These are phyloP conservation scores for Panicum virgatum DNA, from an alignment of 202 grass and related monocot genomes.

Conservation along the genomic window DNA sequence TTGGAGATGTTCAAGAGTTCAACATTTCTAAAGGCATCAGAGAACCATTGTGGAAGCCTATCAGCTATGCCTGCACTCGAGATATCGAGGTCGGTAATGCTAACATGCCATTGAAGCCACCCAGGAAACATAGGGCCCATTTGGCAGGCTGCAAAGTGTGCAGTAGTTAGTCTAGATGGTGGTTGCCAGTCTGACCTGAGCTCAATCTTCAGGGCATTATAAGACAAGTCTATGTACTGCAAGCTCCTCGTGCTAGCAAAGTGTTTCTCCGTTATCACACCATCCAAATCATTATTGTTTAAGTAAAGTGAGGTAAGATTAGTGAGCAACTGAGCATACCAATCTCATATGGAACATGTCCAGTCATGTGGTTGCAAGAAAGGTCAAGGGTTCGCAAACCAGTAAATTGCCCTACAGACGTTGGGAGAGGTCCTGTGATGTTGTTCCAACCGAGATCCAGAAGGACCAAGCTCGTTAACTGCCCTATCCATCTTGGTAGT, in stretches of 20 bases:
- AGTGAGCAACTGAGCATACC: background rate
- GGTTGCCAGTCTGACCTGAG: background rate
- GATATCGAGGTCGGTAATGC: too few species aligned
- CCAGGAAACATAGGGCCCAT: slow-evolving; percentile 43
- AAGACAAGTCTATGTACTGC: background rate
- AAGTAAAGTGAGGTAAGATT: background rate
- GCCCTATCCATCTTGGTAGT: background rate
- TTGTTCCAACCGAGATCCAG: background rate
- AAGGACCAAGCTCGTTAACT: background rate
- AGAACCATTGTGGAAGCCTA: slow-evolving; percentile 55
- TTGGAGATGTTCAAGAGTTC: background rate
- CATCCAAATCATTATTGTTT: background rate
- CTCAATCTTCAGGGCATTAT: slow-evolving; percentile 14
- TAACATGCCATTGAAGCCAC: slow-evolving; percentile 38
- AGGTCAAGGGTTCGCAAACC: background rate
- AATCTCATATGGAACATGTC: background rate
- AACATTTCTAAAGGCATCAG: background rate
- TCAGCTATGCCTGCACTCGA: too few species aligned
- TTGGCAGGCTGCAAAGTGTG: slow-evolving; percentile 9
- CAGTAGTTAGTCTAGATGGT: background rate
- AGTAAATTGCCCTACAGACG: background rate
- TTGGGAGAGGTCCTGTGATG: background rate
- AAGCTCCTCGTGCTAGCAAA: slow-evolving; percentile 12
- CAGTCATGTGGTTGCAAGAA: background rate
- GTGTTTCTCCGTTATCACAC: slow-evolving; percentile 30